Evolutionary conservation across 2,329 filamentous ascomycete genomes (phyloP), one percentile per base, ranked within the genome.

Genomic region (Sporothrix protearum): DNA sequence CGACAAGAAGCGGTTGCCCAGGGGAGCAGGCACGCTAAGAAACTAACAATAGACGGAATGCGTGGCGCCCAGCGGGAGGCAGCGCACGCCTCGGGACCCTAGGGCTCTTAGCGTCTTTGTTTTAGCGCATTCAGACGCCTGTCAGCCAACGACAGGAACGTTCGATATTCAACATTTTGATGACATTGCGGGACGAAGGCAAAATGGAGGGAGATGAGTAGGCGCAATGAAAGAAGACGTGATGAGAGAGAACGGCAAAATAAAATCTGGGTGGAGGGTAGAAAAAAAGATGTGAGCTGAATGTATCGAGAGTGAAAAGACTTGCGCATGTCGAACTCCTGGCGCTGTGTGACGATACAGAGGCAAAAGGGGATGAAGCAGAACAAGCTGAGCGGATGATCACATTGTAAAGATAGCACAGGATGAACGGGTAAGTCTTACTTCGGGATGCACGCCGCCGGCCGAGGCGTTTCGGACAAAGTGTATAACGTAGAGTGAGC

Each of bases 21-120:
- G 71, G 73, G 49, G 72, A 74, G 72, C 36, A 61, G 72, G 71
- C 28, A 61, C 73, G 71, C 73, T 74, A 74, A 69, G 2, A 55
- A 49, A 12, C 73, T 74, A 74, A 69, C 5, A 55, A 49, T 4
- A 49, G n/a, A 39, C 59, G 59, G 59, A 64, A 45, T 22, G 59
- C 59, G 39, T 36, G 36, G 67, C 51, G 67, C 16, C 16, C 61
- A n/a, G 47, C 64, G 64, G 45, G 64, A 68, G 16, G 64, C 30
- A 53, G 45, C 64, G 64, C 30, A 68, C 28, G 42, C 42, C 14
- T 47, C 42, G 42, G 42, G 42, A 47, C 42, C 42, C 25, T 49
- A 12, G 28, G 16, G 28, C 45, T n/a, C 10, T 36, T 68, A 47
- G 53, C 53, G 67, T 2, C n/a, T 9, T 36, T 59, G 22, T 22